phyloP scores from a whole-genome alignment of 768 basidiomycete genomes.

The Boletus coccyginus region DNA sequence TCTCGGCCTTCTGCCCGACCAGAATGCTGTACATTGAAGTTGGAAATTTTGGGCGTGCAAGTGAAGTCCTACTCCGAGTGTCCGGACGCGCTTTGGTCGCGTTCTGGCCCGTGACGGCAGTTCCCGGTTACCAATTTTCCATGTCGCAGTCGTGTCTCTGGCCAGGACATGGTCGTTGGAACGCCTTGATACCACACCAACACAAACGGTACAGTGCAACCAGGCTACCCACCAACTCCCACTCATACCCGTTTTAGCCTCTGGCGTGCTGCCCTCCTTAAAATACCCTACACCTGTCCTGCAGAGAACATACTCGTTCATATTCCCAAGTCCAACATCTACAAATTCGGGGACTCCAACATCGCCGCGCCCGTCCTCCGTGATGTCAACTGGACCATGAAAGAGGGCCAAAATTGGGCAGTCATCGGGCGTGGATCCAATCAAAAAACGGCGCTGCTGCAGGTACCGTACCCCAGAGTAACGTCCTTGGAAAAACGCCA shows the following conservation, averaged over 20 bases:
- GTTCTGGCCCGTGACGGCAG: not conserved
- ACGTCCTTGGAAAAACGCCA: not conserved
- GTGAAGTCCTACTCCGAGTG: too few species aligned
- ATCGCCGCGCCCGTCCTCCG: constrained; percentile 47
- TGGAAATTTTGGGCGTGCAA: too few species aligned
- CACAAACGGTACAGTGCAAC: not conserved
- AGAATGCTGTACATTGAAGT: not conserved
- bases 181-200: not conserved
- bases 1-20: not conserved
- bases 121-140: not conserved
- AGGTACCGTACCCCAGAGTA: constrained; percentile 40
- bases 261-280: not conserved
- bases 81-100: not conserved
- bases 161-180: not conserved
- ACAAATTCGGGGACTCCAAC: constrained; percentile 57
- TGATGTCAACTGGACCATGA: constrained; percentile 56
- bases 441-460: constrained; percentile 59
- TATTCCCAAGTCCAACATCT: constrained; percentile 50
- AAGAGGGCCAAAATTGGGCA: constrained; percentile 70
- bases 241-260: not conserved
- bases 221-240: not conserved
- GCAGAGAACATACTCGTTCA: constrained; percentile 27
- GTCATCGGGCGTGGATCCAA: constrained; percentile 65
- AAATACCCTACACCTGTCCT: constrained; percentile 7
- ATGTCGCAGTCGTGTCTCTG: constrained; percentile 8